Evolutionary conservation across 208 protist genomes (phyloP).

Genomic region (Lotmaria passim): DNA sequence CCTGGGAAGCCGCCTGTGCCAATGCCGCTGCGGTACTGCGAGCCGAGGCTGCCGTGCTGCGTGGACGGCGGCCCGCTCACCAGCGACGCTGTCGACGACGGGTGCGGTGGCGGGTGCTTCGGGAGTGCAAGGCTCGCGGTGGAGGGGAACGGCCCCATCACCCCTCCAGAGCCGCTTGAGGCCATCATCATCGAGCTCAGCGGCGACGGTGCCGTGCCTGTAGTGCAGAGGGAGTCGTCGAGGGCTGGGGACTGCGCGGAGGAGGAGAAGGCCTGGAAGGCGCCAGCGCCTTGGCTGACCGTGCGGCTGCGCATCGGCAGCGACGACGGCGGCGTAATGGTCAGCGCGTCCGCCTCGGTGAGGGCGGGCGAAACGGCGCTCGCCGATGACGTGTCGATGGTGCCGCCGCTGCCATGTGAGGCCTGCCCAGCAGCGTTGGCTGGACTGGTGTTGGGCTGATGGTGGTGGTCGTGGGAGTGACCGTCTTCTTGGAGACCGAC

Average conservation of each 20-base stretch:
- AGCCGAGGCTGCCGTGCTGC: not conserved
- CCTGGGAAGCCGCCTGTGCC: constrained; percentile 3
- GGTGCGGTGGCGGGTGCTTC: not conserved
- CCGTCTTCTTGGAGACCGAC: too few relatives aligned
- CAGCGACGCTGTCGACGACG: not conserved
- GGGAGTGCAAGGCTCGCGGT: not conserved
- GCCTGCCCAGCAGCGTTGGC: too few relatives aligned
- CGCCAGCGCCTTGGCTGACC: constrained; percentile 11
- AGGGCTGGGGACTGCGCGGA: constrained; percentile 1
- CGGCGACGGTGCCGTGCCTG: constrained; percentile 13
- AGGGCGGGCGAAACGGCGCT: constrained; percentile 7
- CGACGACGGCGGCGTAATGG: constrained; percentile 10
- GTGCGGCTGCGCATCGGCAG: constrained; percentile 27
- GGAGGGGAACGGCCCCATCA: constrained; percentile 5
- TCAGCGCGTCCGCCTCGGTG: constrained; percentile 10
- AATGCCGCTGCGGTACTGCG: not conserved
- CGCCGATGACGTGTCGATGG: not conserved
- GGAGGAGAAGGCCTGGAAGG: constrained; percentile 2
- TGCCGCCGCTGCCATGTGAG: not conserved
- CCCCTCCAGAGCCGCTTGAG: constrained; percentile 8
- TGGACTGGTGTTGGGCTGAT: too few relatives aligned
- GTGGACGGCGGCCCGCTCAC: not conserved
- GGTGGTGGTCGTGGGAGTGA: too few relatives aligned
- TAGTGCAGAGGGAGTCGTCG: constrained; percentile 14
- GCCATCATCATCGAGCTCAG: not conserved